Base-by-base conservation (phyloP, 805 yeast genomes). In the Millerago galiae region DNA sequence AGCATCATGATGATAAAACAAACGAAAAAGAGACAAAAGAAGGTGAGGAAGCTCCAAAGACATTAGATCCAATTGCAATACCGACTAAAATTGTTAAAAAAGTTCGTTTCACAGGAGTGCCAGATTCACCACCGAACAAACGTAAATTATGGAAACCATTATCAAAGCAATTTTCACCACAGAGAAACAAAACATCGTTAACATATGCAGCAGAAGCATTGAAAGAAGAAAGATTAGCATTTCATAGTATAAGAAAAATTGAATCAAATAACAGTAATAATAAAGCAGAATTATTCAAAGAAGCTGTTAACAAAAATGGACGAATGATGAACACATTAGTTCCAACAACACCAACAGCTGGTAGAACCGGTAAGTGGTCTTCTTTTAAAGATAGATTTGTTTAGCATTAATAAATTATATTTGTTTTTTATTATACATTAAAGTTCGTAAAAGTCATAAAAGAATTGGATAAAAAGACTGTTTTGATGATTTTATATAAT, bases 81-180 rank as follows among this genome's bases (percentile, higher is more conserved):
- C 35, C 40, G n/a, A 36, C 17, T 25, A 30, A 32, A 13, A 46
- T 43, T 2, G 33, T 54, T 14, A 57, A 57, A 40, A 53, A 50
- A 30, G 61, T 57, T 5, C 41, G 61, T 6, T 57, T 57, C 38
- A 54, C 45, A 14, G 60, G 61, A 13, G 55, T 57, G 8, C 60
- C 60, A 5, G 40, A 38, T 10, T 35, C 38, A 12, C 38, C 42
- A 40, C 31, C 56, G 5, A 54, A 15, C 9, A 29, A 52, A 39
- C 31, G 29, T 17, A 38, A 32, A 26, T 17, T 33, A 15, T 43
- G 36, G 39, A 38, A 32, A 25, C 40, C 35, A 13, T 17, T 37
- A 25, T 27, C 21, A 9, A 39, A 39, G 29, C 40, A 34, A 15
- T 14, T 8, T 18, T 12, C 34, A 15, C 31, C 32, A 36, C 34